phyloP scores from a whole-genome alignment of 2,329 filamentous ascomycete genomes.

The Aspergillus novoparasiticus region DNA sequence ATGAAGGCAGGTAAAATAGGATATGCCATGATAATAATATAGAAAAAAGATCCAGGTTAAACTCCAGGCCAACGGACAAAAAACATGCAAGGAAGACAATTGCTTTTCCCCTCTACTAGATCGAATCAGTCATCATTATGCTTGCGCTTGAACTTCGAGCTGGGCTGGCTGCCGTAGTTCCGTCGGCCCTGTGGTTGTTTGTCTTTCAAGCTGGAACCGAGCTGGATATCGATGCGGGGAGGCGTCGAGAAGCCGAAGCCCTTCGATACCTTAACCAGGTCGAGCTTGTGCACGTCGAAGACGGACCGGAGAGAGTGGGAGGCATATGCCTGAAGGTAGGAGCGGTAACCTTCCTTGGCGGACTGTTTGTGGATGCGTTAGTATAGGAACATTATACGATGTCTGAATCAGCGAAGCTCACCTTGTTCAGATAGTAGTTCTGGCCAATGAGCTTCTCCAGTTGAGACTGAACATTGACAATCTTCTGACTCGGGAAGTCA shows the following conservation, averaged over 20 bases:
- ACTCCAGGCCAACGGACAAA: constrained; percentile 19
- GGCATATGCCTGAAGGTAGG: constrained; percentile 93
- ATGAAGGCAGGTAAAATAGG: neutral
- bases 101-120: constrained; percentile 9
- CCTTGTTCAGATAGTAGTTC: constrained; percentile 97
- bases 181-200: constrained; percentile 62
- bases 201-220: constrained; percentile 76
- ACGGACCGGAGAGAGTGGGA: constrained; percentile 81
- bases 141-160: constrained; percentile 57
- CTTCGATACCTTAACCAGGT: constrained; percentile 81
- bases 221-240: constrained; percentile 75
- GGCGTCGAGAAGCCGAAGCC: constrained; percentile 78
- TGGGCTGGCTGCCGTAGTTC: constrained; percentile 76
- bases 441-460: constrained; percentile 91
- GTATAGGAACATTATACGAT: neutral
- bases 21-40: constrained; percentile 1
- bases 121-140: constrained; percentile 33
- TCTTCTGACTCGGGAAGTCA: constrained; percentile 89
- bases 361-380: constrained; percentile 44
- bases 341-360: constrained; percentile 75
- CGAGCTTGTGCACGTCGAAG: constrained; percentile 80
- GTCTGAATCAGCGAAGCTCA: constrained; percentile 32
- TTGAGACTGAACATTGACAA: constrained; percentile 86
- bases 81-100: constrained; percentile 8
- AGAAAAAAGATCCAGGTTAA: constrained; percentile 9